A percentile compares a stretch with the other conserved stretches of the same genome.
Evolutionary conservation across 176 grass and related monocot species (phyloP).

Genomic region (Canna indica): DNA sequence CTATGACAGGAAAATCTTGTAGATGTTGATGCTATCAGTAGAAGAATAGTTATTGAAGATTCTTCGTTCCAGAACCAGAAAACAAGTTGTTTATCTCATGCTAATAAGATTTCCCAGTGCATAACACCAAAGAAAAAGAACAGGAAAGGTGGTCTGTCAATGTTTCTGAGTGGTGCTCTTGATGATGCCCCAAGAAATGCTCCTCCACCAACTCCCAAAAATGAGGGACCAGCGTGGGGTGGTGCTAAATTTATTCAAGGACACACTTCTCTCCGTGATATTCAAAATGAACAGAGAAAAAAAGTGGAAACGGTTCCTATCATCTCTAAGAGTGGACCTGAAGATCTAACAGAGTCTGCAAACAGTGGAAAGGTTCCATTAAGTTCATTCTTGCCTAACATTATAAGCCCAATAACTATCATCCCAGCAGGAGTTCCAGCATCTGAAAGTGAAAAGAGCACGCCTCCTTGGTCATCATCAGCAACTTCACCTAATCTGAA

Average conservation of each 20-base stretch:
- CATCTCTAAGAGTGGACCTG: slow-evolving; percentile 33
- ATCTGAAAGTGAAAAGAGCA: slow-evolving; percentile 68
- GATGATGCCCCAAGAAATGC: slow-evolving; percentile 65
- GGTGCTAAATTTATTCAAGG: slow-evolving; percentile 63
- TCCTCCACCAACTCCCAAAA: slow-evolving; percentile 43
- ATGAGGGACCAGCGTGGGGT: slow-evolving; percentile 88
- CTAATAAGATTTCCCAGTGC: slow-evolving; percentile 36
- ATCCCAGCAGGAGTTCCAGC: slow-evolving; percentile 19
- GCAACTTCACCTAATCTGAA: slow-evolving; percentile 52
- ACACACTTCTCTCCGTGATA: slow-evolving; percentile 69
- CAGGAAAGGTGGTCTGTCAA: slow-evolving; percentile 77
- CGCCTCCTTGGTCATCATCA: slow-evolving; percentile 71
- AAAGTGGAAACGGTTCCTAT: slow-evolving; percentile 21
- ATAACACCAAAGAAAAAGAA: slow-evolving; percentile 81
- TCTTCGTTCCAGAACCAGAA: slow-evolving; percentile 28
- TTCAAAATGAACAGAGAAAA: slow-evolving; percentile 86
- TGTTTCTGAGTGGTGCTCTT: slow-evolving; percentile 94
- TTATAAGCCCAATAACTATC: slow-evolving; percentile 54
- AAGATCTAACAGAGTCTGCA: slow-evolving; percentile 34
- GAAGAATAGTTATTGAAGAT: slow-evolving; percentile 34
- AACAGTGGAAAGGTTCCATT: slow-evolving; percentile 36
- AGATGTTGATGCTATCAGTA: slow-evolving; percentile 27
- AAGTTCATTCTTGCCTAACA: slow-evolving; percentile 53
- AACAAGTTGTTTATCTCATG: slow-evolving; percentile 27
- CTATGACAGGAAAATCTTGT: slow-evolving; percentile 27